Evolutionary conservation across 1,139 yeast species (phyloP).

Genomic region (Blastobotrys aristatus): DNA sequence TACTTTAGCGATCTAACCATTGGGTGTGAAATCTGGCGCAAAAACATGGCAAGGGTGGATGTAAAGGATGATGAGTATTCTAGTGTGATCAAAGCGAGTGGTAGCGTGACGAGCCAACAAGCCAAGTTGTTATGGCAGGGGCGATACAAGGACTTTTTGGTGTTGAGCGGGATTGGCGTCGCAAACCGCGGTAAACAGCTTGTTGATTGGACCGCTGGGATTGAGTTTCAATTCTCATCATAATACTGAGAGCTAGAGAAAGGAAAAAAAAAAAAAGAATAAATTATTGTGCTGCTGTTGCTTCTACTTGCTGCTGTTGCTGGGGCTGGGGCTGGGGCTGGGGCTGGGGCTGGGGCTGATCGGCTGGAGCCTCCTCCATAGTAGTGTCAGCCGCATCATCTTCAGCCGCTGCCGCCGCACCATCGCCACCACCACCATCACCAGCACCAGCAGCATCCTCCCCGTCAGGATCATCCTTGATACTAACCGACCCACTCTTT

Average conservation of each 20-base stretch:
- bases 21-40: constrained; percentile 74
- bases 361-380: background rate
- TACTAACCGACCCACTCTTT: constrained; percentile 2
- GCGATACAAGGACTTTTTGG: constrained; percentile 67
- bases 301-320: background rate
- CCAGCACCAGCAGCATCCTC: background rate
- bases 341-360: background rate
- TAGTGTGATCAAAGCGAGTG: constrained; percentile 69
- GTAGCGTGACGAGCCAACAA: constrained; percentile 60
- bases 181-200: constrained; percentile 28
- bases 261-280: background rate
- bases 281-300: background rate
- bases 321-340: too few relatives aligned
- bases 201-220: constrained; percentile 35
- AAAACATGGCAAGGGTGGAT: constrained; percentile 13
- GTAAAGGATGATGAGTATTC: constrained; percentile 34
- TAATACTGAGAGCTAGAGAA: constrained; percentile 5
- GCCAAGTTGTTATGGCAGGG: constrained; percentile 84
- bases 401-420: background rate
- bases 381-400: background rate
- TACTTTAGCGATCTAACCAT: constrained; percentile 81
- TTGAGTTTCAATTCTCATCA: constrained; percentile 37
- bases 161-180: constrained; percentile 68
- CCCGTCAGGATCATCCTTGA: background rate
- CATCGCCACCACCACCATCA: background rate